Base-by-base conservation (phyloP, 208 protist species). In the Acanthamoeba polyphaga region DNA sequence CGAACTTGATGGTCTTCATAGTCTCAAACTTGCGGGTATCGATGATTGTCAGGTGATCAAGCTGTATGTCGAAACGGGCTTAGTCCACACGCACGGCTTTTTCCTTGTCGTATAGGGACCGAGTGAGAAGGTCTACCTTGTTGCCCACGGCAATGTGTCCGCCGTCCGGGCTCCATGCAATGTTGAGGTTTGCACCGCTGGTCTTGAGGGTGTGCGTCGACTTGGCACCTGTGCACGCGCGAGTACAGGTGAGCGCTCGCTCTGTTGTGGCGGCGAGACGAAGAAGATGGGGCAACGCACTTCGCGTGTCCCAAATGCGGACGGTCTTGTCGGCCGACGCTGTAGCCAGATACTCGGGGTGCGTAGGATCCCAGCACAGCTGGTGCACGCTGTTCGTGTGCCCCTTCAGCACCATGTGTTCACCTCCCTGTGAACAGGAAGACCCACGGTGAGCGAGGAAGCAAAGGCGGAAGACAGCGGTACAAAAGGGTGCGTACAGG, bases 271-370 rank as follows among this genome's bases (percentile, higher is more conserved):
- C 19, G 3, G 34, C 19, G 3, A 43, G 19, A 92, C 1, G n/a
- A 72, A 64, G 80, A 62, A 27, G 29, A 22, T 66, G 19, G 17
- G 32, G 19, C 46, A 43, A 51, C 53, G 29, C 70, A 92, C 85
- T 94, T 6, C 89, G 66, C 64, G 92, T 88, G 74, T 97, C 96
- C 92, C 96, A 97, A 0, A 97, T 92, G 32, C 96, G 85, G 22
- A 96, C 95, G 32, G 96, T 97, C 78, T 90, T 90, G 91, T 97
- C 96, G 32, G 66, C 64, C 70, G 96, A 97, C 2, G 96, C 95
- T 17, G 96, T 95, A 53, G 94, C 95, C 46, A 97, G 82, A 58
- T 94, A 15, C 32, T 96, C 68, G 3, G 76, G 66, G 34, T 96
- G 24, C 38, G 27, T 29, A 32, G 94, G 95, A 9, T 93, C 70